Base-by-base conservation (phyloP, 345 rosid species). In the Cardamine occulta region DNA sequence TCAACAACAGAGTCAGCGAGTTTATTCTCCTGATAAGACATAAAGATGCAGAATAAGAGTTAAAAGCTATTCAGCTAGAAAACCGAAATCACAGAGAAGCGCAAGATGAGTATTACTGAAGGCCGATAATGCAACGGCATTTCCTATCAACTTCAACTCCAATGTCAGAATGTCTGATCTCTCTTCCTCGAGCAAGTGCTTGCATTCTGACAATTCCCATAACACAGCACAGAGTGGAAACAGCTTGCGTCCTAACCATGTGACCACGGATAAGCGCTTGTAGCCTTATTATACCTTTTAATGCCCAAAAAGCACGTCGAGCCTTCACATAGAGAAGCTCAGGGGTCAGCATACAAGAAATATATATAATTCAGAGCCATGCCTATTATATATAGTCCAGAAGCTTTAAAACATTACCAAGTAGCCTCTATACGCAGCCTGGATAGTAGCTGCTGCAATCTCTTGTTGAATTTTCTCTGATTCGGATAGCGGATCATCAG, bases 391-490 rank as follows among this genome's bases (percentile, higher is more conserved):
- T 58, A 2, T 17, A 8, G 2, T 13, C 18, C 44, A 66, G 29
- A 68, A 39, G 63, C 37, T 70, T 29, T 2, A 54, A 29, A 23
- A 10, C 47, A 54, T 70, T 77, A 77, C 80, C 80, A 77, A 70
- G 72, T 70, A 77, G 60, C 80, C 80, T 77, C 53, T 77, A 70
- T 35, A 93, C 57, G 88, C 91, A 80, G 97, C 94, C 78, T 91
- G 98, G 28, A 83, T 72, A 39, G 78, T 75, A n/a, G 82, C 86
- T 15, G 91, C 93, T 47, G 98, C 93, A 71, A 80, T 56, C 80
- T 91, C 91, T 74, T 71, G 82, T 72, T 72, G 84, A 32, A 64
- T 67, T 77, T 80, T 88, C 72, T 86, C 91, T 60, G 86, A 84
- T 60, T 86, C 83, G 8, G 81, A 61, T 13, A 73, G 75, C 3